Conservation (phyloP, 2,329 filamentous ascomycete genomes). For the Aspergillus pseudoviridinutans region DNA sequence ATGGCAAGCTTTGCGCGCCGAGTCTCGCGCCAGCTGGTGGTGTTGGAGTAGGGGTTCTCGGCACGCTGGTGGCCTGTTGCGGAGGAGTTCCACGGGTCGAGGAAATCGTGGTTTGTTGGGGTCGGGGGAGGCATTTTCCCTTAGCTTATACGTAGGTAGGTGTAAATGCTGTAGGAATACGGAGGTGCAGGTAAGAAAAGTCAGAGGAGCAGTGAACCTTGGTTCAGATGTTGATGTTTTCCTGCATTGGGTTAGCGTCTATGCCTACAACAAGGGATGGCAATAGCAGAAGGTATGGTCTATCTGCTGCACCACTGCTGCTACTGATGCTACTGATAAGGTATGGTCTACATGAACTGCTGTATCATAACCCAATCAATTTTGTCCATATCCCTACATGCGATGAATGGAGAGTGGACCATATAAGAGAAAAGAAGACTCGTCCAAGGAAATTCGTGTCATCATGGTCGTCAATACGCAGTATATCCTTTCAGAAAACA, state of each 20-base stretch:
- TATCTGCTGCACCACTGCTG: no score
- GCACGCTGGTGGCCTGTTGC: conserved; percentile 75
- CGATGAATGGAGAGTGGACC: conserved; percentile 8
- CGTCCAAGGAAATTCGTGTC: conserved; percentile 32
- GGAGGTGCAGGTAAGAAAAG: neutral
- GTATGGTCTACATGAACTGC: no score
- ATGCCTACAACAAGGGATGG: no score
- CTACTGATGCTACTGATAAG: no score
- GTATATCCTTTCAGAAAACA: conserved; percentile 19
- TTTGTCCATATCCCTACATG: neutral
- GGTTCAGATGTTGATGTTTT: conserved; percentile 10
- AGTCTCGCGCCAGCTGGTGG: conserved; percentile 67
- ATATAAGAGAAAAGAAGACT: conserved; percentile 13
- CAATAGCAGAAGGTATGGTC: no score
- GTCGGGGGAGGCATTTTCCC: conserved; percentile 1
- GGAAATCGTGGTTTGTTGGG: conserved; percentile 26
- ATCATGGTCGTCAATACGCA: conserved; percentile 30
- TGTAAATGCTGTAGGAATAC: neutral
- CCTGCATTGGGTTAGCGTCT: neutral
- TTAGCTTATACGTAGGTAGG: neutral
- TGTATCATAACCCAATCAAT: neutral
- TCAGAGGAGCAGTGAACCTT: neutral
- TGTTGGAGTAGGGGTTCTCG: conserved; percentile 60
- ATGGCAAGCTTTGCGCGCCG: conserved; percentile 64
- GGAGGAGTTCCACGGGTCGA: conserved; percentile 58